Base-by-base conservation (phyloP, 306 rosid genomes). In the Trifolium pratense region DNA sequence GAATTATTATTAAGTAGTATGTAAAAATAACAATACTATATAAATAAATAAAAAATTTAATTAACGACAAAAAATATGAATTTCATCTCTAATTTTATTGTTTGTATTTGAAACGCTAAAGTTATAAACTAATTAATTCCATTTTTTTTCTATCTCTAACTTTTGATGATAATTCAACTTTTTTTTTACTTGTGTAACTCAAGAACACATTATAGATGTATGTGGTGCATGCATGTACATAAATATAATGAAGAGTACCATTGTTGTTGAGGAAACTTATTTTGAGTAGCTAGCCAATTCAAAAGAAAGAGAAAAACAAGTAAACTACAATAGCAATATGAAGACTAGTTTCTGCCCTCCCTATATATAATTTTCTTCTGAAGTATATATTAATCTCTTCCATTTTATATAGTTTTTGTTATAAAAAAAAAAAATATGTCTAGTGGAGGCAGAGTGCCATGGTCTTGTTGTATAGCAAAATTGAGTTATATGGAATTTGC, bases 241-340 rank as follows among this genome's bases (percentile, higher is more conserved):
- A 20, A 31, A 20, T 14, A 25, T 14, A 25, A 67, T 59, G 65
- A 66, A 26, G 21, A 18, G 17, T 80, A 89, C 93, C 93, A 89
- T 86, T 34, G 57, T 5, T 70, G n/a, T 73, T 2, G 43, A 17
- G 60, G 53, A 26, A 20, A n/a, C 6, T 43, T 25, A 23, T 7
- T n/a, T n/a, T 11, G 6, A 18, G 51, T 46, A 14, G 48, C 40
- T 26, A 25, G 29, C 37, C 62, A 68, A 53, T 53, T 82, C 74
- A 23, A 43, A 68, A 17, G 62, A 26, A 74, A 74, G 49, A n/a
- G 65, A 55, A 70, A 40, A 43, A 23, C 10, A 57, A n/a, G 31
- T 16, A 42, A 72, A 59, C 69, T n/a, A 16, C 57, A 57, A 46
- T 39, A 37, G 55, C 46, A 58, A 53, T 40, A 32, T 56, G 53